Conservation (phyloP, 2,329 filamentous ascomycete genomes). For the Diaporthe eres region DNA sequence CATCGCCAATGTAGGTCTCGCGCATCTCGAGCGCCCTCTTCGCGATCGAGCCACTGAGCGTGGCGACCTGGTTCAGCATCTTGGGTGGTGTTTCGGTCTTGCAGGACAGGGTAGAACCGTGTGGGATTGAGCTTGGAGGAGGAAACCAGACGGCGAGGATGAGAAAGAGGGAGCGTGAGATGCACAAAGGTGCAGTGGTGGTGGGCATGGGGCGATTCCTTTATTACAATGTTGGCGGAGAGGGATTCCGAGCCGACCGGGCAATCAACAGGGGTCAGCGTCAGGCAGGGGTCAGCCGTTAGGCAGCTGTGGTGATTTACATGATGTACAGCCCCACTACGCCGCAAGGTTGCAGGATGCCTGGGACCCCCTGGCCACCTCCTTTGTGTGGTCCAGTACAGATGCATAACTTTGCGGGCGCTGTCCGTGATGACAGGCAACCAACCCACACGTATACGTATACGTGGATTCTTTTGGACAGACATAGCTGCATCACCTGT, state of each 20-base stretch:
- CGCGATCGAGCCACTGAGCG: slow-evolving; percentile 35
- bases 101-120: not conserved
- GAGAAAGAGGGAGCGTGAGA: slow-evolving; percentile 9
- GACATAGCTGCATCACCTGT: not conserved
- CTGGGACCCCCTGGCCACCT: not conserved
- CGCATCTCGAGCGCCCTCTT: slow-evolving; percentile 37
- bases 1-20: slow-evolving; percentile 21
- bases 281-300: not conserved
- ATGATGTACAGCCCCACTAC: slow-evolving; percentile 25
- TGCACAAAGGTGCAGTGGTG: slow-evolving; percentile 4
- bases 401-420: too few species aligned
- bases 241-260: slow-evolving; percentile 31
- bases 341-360: slow-evolving; percentile 27
- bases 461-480: too few species aligned
- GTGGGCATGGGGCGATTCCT: slow-evolving; percentile 20
- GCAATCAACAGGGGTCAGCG: not conserved
- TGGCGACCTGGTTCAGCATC: slow-evolving; percentile 32
- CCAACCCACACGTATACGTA: too few species aligned
- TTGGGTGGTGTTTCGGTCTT: slow-evolving; percentile 6
- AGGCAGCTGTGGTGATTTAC: slow-evolving; percentile 32
- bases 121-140: not conserved
- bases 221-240: slow-evolving; percentile 21
- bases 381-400: too few species aligned
- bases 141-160: not conserved
- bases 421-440: too few species aligned